Conservation (phyloP, 2,329 filamentous ascomycete species). For the Microsporum audouinii region DNA sequence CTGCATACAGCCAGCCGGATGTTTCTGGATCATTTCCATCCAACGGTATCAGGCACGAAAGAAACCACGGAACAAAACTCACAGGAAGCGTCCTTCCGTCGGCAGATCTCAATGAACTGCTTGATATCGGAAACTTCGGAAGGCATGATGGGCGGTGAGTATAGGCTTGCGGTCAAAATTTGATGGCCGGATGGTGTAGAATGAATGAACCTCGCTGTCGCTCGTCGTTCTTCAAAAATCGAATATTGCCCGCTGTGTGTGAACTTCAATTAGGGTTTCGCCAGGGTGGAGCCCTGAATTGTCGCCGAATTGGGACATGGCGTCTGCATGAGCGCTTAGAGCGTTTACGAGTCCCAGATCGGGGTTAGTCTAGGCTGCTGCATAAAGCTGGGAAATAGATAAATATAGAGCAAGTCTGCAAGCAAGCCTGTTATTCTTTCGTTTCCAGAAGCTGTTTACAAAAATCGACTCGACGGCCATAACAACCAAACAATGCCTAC, state of each 20-base stretch:
- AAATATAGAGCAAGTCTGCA: neutral
- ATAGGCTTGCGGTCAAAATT: neutral
- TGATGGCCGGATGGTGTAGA: neutral
- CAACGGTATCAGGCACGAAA: neutral
- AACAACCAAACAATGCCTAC: conserved; percentile 51
- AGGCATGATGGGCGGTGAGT: conserved; percentile 64
- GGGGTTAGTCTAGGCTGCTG: neutral
- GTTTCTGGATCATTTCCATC: conserved; percentile 8
- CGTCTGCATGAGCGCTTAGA: neutral
- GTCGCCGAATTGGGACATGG: conserved; percentile 1
- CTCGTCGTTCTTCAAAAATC: conserved; percentile 1
- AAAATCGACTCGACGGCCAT: neutral
- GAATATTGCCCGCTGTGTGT: conserved; percentile 11
- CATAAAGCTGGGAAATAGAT: conserved; percentile 9
- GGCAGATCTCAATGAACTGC: conserved; percentile 99
- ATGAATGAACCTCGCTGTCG: conserved; percentile 16
- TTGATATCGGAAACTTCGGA: conserved; percentile 98
- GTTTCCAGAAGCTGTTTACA: neutral
- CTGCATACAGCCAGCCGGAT: neutral
- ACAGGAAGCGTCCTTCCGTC: conserved; percentile 99
- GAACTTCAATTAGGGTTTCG: conserved; percentile 20
- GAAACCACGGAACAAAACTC: conserved; percentile 42
- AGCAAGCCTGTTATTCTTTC: neutral
- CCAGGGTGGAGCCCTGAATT: conserved; percentile 12
- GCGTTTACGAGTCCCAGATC: neutral